Conservation (phyloP, 208 protist genomes). For the Acanthamoeba lenticulata region DNA sequence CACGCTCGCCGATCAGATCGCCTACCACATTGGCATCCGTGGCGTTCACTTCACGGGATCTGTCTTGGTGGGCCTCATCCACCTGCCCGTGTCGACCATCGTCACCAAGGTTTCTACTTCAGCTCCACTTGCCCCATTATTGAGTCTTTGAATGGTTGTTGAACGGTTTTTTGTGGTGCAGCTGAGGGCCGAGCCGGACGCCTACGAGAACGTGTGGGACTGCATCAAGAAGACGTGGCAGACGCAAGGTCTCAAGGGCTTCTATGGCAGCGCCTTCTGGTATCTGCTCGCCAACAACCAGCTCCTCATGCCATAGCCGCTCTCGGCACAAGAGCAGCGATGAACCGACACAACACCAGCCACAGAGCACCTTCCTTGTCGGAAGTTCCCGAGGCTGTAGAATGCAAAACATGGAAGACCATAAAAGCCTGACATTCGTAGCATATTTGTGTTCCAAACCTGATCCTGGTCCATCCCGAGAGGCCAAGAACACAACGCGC, state of each 20-base stretch:
- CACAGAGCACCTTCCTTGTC: too few species aligned
- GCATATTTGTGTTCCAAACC: too few species aligned
- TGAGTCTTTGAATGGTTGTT: neutral
- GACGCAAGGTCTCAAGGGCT: neutral
- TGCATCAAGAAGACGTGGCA: conserved; percentile 1
- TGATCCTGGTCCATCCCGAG: too few species aligned
- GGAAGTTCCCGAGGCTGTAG: too few species aligned
- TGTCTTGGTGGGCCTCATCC: neutral
- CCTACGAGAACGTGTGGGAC: neutral
- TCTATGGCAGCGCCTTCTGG: conserved; percentile 8
- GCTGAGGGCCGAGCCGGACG: neutral
- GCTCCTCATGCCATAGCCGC: conserved; percentile 14
- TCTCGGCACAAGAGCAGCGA: too few species aligned
- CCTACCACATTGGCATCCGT: neutral
- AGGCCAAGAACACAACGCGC: too few species aligned
- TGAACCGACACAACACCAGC: neutral
- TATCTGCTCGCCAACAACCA: neutral
- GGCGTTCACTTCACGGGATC: neutral
- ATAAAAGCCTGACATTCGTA: too few species aligned
- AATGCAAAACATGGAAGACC: too few species aligned
- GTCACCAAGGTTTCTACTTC: neutral
- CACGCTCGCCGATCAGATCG: neutral
- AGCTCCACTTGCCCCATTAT: neutral
- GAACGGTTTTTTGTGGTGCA: neutral
- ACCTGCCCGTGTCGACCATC: conserved; percentile 5